Evolutionary conservation across 345 rosid genomes (phyloP).

Genomic region (Dovyalis caffra): DNA sequence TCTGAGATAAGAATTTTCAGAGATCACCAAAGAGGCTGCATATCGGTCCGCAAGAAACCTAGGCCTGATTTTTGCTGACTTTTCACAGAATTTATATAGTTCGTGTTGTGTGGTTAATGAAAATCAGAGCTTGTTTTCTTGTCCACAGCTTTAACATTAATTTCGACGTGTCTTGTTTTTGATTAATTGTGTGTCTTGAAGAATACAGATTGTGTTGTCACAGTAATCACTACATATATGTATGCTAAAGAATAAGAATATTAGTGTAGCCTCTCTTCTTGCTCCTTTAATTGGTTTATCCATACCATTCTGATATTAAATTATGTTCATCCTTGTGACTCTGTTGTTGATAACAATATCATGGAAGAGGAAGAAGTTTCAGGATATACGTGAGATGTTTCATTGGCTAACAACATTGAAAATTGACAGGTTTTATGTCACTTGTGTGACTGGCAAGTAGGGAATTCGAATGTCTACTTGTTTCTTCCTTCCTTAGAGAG

Average conservation of each 20-base stretch:
- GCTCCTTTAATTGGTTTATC: too few species aligned
- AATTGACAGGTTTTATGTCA: too few species aligned
- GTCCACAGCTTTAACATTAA: constrained; percentile 4
- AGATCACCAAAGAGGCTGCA: constrained; percentile 70
- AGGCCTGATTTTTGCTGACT: constrained; percentile 68
- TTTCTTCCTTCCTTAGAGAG: too few species aligned
- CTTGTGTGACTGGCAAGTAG: too few species aligned
- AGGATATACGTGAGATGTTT: too few species aligned
- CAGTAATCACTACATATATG: background rate
- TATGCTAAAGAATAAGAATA: background rate
- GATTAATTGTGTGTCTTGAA: background rate
- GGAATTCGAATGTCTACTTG: too few species aligned
- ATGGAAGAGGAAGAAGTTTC: too few species aligned
- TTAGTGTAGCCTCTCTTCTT: background rate
- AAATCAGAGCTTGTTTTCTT: background rate
- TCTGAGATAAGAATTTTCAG: constrained; percentile 74
- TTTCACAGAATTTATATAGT: background rate
- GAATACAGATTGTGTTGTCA: constrained; percentile 1
- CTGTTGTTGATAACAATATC: too few species aligned
- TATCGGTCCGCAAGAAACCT: constrained; percentile 70
- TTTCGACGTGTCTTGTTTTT: background rate
- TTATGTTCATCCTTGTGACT: too few species aligned
- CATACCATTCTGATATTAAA: too few species aligned
- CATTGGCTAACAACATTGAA: too few species aligned
- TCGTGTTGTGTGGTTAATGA: background rate